Evolutionary conservation across 2,329 filamentous ascomycete species (phyloP).

Genomic region (Fusarium virguliforme): DNA sequence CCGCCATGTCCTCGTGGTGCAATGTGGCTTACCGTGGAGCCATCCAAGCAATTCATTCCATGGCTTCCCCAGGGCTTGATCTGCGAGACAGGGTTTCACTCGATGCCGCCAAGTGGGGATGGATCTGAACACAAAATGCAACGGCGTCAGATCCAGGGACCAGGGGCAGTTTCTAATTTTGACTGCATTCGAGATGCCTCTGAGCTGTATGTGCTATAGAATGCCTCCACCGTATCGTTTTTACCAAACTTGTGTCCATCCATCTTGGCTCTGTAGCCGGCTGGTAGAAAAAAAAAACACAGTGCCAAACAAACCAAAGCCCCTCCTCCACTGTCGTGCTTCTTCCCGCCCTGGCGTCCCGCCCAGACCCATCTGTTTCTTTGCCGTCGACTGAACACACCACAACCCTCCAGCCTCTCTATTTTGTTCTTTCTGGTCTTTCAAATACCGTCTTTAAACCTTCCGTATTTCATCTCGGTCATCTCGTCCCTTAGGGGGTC

Average conservation of each 20-base stretch:
- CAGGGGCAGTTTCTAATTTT: constrained; percentile 1
- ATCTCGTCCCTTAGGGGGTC: neutral
- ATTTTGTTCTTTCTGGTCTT: neutral
- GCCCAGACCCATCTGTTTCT: neutral
- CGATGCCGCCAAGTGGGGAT: constrained; percentile 11
- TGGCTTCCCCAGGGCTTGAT: neutral
- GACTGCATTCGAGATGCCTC: neutral
- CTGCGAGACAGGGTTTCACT: neutral
- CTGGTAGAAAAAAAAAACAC: neutral
- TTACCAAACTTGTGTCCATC: neutral
- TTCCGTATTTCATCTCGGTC: neutral
- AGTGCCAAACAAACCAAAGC: neutral
- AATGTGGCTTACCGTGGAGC: neutral
- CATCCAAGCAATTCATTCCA: neutral
- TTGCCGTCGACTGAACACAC: neutral
- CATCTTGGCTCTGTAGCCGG: neutral
- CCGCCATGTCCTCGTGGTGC: neutral
- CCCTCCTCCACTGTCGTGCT: neutral
- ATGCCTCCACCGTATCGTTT: too few species aligned
- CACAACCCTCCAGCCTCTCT: neutral
- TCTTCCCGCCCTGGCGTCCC: neutral
- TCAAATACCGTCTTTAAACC: neutral
- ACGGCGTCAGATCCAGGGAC: constrained; percentile 7
- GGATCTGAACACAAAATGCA: constrained; percentile 10
- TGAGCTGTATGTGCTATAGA: neutral